Evolutionary conservation across 768 basidiomycete genomes (phyloP), one percentile per base, ranked within the genome.

Genomic region (Collybia sordida): DNA sequence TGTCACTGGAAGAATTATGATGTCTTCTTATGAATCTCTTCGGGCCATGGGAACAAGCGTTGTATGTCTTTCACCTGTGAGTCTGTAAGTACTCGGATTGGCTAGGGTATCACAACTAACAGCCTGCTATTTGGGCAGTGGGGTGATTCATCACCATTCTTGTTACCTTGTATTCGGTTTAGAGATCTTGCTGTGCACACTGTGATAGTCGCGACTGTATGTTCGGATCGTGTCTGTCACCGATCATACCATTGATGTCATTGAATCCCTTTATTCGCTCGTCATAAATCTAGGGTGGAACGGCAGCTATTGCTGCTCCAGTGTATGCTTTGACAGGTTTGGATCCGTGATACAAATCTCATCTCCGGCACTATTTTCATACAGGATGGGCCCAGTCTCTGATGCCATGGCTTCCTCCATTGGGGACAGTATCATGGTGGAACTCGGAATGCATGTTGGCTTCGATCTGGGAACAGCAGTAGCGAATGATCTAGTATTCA

Each of bases 121-220:
- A 15, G 35, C 21, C 19, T 4, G 12, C 28, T 27, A 21, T 38
- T 39, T 35, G 45, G 54, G 37, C 54, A 83, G 78, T 83, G 83
- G 82, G 81, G 82, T 0, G 82, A 85, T 57, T 83, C 81, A 3
- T 82, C 79, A 11, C 83, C 83, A 14, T 63, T 85, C 3, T 69
- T 82, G 18, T 72, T 86, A 18, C 83, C 84, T 12, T 84, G 83
- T 63, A 79, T 86, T 38, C 73, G 83, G 3, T 83, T 86, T 61
- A 68, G 82, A 28, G 82, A 84, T 62, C 68, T 86, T 17, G 81
- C 73, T 22, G 76, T 85, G 19, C 82, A 85, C 59, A 79, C 78
- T 4, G 77, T 84, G 39, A 74, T 85, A 24, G 79, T 71, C 43
- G 82, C 79, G 23, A 86, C 85, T 35, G 83, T 84, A 59, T 65